Evolutionary conservation across 1,139 yeast species (phyloP).

Genomic region (Hansenula sp.): DNA sequence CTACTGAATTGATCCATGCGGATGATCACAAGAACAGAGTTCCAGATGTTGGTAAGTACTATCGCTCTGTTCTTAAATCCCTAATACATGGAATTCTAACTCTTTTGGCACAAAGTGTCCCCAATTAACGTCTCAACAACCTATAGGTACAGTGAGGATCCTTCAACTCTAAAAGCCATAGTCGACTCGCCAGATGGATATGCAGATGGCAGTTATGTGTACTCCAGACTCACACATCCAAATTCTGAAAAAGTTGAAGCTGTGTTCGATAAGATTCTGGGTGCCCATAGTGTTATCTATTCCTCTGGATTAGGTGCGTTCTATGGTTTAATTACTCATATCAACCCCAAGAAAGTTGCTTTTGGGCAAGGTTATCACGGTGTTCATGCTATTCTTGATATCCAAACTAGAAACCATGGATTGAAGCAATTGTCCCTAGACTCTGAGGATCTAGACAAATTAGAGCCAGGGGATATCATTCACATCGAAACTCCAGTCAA

Average conservation of each 20-base stretch:
- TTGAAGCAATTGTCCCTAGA: conserved; percentile 48
- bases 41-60: conserved; percentile 30
- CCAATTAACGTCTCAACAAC: conserved; percentile 86
- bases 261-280: conserved; percentile 55
- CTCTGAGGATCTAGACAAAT: conserved; percentile 43
- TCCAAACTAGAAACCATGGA: conserved; percentile 60
- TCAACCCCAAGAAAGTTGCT: conserved; percentile 71
- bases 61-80: background rate
- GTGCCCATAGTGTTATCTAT: conserved; percentile 59
- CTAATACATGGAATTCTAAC: background rate
- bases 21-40: conserved; percentile 45
- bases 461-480: conserved; percentile 70
- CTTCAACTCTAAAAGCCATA: conserved; percentile 34
- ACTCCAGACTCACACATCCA: conserved; percentile 75
- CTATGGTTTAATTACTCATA: conserved; percentile 66
- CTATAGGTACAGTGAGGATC: conserved; percentile 59
- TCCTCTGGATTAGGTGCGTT: conserved; percentile 81
- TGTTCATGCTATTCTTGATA: conserved; percentile 61
- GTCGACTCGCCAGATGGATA: conserved; percentile 33
- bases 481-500: conserved; percentile 88
- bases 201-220: conserved; percentile 35
- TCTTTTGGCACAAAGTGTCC: conserved; percentile 39
- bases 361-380: conserved; percentile 88
- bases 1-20: conserved; percentile 58
- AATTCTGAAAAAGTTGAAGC: conserved; percentile 66